Conservation (phyloP, 441 rosid genomes). For the Isatis lusitanica region DNA sequence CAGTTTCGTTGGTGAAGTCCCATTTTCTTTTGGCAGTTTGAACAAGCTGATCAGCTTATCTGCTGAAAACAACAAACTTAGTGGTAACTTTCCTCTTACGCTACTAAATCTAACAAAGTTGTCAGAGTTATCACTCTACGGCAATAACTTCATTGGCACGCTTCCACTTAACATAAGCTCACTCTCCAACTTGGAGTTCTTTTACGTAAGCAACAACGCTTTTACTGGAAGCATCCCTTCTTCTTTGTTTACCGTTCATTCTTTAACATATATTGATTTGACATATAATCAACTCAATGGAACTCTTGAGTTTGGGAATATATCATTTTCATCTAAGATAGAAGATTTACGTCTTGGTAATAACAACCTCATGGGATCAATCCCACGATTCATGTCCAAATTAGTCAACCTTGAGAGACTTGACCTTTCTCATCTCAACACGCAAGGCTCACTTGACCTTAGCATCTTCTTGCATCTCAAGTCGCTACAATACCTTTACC, state of each 20-base stretch:
- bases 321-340: neutral
- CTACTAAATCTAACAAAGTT: neutral
- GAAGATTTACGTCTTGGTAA: neutral
- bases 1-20: neutral
- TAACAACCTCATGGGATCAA: neutral
- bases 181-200: neutral
- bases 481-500: neutral
- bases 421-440: neutral
- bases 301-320: neutral
- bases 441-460: neutral
- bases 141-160: neutral
- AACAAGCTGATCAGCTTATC: neutral
- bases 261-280: neutral
- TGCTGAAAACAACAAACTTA: neutral
- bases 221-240: neutral
- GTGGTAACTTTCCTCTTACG: neutral
- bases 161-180: neutral
- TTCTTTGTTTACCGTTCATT: neutral
- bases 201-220: neutral
- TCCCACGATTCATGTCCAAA: neutral
- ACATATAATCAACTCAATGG: neutral
- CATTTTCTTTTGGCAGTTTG: neutral
- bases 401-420: neutral
- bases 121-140: neutral
- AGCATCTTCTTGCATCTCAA: neutral